Conservation (phyloP, 495 filamentous ascomycete species). For the Aspergillus wentii region DNA sequence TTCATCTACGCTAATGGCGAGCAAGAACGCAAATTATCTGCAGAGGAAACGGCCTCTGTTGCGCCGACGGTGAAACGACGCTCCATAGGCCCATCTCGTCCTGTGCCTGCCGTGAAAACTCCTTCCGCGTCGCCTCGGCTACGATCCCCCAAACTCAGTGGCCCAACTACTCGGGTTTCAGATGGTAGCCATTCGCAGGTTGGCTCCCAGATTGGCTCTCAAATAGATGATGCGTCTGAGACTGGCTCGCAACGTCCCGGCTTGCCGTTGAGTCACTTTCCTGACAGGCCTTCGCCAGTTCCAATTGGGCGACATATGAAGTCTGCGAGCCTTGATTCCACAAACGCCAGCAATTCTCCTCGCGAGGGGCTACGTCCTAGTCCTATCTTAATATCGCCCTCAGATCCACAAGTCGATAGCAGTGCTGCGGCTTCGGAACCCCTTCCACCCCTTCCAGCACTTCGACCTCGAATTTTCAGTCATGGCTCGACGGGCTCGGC, state of each 20-base stretch:
- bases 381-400: conserved; percentile 26
- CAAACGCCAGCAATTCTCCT: conserved; percentile 10
- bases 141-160: conserved; percentile 31
- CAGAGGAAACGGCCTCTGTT: conserved; percentile 14
- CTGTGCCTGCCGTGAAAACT: conserved; percentile 21
- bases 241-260: conserved; percentile 13
- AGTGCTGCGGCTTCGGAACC: conserved; percentile 22
- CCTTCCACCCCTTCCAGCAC: conserved; percentile 26
- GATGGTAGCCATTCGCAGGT: conserved; percentile 19
- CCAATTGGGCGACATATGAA: conserved; percentile 26
- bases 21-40: conserved; percentile 27
- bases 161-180: conserved; percentile 20
- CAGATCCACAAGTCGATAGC: conserved; percentile 15
- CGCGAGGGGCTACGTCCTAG: conserved; percentile 29
- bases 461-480: conserved; percentile 37
- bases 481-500: conserved; percentile 31
- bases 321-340: conserved; percentile 36
- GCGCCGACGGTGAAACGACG: conserved; percentile 23
- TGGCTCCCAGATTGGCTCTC: conserved; percentile 2
- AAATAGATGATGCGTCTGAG: conserved; percentile 13
- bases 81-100: conserved; percentile 33
- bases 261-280: conserved; percentile 16
- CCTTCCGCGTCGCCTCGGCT: conserved; percentile 37
- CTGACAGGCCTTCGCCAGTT: conserved; percentile 11
- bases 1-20: conserved; percentile 56